Base-by-base conservation (phyloP, 73 alveolate species). In the Paramecium bursaria region DNA sequence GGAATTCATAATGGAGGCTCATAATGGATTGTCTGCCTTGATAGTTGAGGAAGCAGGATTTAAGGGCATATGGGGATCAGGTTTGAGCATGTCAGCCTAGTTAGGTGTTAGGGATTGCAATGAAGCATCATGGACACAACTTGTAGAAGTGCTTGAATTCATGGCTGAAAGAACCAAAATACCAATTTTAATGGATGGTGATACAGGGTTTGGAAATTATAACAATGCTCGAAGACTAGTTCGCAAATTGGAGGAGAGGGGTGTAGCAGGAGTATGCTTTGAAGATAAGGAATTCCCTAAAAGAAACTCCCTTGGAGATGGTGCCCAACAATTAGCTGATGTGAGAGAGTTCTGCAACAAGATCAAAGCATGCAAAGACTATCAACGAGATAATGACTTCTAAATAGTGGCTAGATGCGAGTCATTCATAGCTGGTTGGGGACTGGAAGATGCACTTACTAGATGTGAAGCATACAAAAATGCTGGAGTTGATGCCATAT, bases 401-500 rank as follows among this genome's bases (percentile, higher is more conserved):
- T 79, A 79, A 55, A 50, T 79, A 79, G 95, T 93, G 14, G 96
- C 98, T 46, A 92, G 98, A 82, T 82, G 90, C 42, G 98, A 93
- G 74, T 93, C 95, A 35, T 61, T 93, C 48, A 91, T 92, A 39
- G 98, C 98, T 21, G 98, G 98, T 50, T 86, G 90, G 91, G 93
- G 95, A 19, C 85, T 93, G 15, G 96, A 91, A n/a, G 96, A 93
- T 50, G 97, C 97, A 2, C 60, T 93, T 29, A 90, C 74, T 75
- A 91, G 96, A 92, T 95, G 97, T 29, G 86, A 77, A 50, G 98
- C 98, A 5, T 93, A 93, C 88, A 91, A 86, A 42, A 51, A 50
- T 54, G 96, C 98, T 42, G 98, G 98, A 15, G 98, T 96, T 52
- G 98, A 93, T 93, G 98, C 97, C 14, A 86, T 93, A n/a, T 61